Conservation (phyloP, 176 grass and related monocot genomes). For the Lolium perenne region DNA sequence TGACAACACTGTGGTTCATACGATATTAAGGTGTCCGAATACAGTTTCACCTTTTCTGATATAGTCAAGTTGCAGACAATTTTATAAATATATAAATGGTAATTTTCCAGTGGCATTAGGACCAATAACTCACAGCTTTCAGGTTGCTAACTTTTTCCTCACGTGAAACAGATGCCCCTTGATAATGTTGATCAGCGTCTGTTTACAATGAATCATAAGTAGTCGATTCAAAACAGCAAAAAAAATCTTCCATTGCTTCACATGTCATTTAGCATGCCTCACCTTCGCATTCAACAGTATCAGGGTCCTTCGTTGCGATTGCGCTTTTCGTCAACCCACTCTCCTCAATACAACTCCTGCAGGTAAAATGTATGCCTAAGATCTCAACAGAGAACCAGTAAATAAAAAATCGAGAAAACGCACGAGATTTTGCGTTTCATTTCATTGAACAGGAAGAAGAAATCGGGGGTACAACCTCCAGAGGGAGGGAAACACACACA, state of each 20-base stretch:
- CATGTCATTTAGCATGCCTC: slow-evolving; percentile 13
- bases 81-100: no score
- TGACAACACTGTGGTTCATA: neutral
- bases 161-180: slow-evolving; percentile 70
- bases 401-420: no score
- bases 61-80: neutral
- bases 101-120: neutral
- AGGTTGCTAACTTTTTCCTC: slow-evolving; percentile 98
- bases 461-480: no score
- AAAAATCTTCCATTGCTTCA: neutral
- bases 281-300: slow-evolving; percentile 91
- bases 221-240: slow-evolving; percentile 14
- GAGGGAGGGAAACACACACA: no score
- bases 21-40: neutral
- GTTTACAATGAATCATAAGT: slow-evolving; percentile 37
- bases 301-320: slow-evolving; percentile 57
- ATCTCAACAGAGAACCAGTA: neutral
- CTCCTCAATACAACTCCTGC: slow-evolving; percentile 63
- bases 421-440: no score
- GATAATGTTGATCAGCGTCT: slow-evolving; percentile 92
- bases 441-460: no score
- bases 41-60: no score
- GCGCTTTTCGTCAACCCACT: slow-evolving; percentile 56
- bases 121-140: slow-evolving; percentile 79
- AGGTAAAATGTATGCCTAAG: neutral